Evolutionary conservation across 2,329 filamentous ascomycete species (phyloP).

Genomic region (Hypoxylon sp.): DNA sequence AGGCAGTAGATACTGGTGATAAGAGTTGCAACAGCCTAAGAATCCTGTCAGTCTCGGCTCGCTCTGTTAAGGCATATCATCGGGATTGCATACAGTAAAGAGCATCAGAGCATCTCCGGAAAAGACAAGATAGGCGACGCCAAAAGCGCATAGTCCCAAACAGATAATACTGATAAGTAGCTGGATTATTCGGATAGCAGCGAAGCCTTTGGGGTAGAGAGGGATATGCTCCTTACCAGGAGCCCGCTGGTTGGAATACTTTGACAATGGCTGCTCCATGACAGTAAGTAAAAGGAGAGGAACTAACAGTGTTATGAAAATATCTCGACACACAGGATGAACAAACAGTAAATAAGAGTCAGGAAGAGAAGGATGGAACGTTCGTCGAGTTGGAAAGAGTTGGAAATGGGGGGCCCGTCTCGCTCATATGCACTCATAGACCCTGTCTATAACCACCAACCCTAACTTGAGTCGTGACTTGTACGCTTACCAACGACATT

Average conservation of each 20-base stretch:
- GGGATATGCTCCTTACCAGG: conserved; percentile 63
- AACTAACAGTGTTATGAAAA: not conserved
- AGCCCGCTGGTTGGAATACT: conserved; percentile 53
- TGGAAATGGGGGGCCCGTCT: conserved; percentile 10
- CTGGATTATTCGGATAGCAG: conserved; percentile 62
- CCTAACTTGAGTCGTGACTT: conserved; percentile 15
- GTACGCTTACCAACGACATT: conserved; percentile 19
- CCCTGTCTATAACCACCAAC: conserved; percentile 10
- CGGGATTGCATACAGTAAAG: conserved; percentile 59
- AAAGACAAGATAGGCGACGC: conserved; percentile 54
- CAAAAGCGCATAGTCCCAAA: conserved; percentile 64
- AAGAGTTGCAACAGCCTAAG: conserved; percentile 61
- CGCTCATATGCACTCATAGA: conserved; percentile 30
- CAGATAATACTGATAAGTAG: conserved; percentile 62
- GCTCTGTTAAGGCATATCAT: conserved; percentile 11
- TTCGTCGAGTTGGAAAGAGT: not conserved
- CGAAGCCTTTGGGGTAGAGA: conserved; percentile 61
- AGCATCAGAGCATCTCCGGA: conserved; percentile 51
- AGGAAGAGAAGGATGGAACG: conserved; percentile 1
- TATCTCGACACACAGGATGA: not conserved
- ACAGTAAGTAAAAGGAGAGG: not conserved
- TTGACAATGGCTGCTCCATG: conserved; percentile 44
- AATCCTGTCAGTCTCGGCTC: conserved; percentile 22
- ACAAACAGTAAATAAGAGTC: not conserved
- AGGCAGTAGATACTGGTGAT: conserved; percentile 64